These are phyloP conservation scores for Talaromyces amestolkiae DNA, from an alignment of 2,329 filamentous ascomycete species.

Conservation along the genomic window DNA sequence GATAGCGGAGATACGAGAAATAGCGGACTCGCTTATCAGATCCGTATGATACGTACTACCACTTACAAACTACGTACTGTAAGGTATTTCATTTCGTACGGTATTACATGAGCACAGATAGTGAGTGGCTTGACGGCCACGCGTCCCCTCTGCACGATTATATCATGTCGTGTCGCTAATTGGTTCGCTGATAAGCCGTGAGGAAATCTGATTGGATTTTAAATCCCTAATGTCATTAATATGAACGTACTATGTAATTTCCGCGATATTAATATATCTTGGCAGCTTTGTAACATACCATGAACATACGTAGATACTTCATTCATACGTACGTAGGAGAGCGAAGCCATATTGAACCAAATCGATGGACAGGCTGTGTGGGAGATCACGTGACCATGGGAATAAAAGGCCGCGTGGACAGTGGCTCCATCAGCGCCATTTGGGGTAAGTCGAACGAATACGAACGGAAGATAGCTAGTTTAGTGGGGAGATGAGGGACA, in stretches of 20 bases:
- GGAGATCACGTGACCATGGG: not conserved
- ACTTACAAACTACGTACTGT: not conserved
- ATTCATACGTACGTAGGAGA: too few relatives aligned
- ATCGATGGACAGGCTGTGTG: too few relatives aligned
- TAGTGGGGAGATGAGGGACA: not conserved
- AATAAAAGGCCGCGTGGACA: not conserved
- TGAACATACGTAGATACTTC: too few relatives aligned
- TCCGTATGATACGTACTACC: too few relatives aligned
- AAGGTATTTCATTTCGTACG: not conserved
- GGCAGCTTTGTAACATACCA: not conserved
- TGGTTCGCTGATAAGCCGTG: not conserved
- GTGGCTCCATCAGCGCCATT: not conserved
- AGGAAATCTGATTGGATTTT: not conserved
- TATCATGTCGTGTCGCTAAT: not conserved
- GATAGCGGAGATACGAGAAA: too few relatives aligned
- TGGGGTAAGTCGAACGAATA: conserved; percentile 4
- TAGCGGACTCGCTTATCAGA: too few relatives aligned
- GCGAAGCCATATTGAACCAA: too few relatives aligned
- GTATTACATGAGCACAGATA: not conserved
- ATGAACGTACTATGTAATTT: too few relatives aligned
- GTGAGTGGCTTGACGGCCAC: conserved; percentile 7
- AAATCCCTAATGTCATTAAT: not conserved
- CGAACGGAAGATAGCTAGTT: not conserved
- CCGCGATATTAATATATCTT: not conserved
- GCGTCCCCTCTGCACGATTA: not conserved